A percentile compares a stretch with the other conserved stretches of the same genome.
Conservation (phyloP, 352 stramenopile genomes). For the Phytophthora aleatoria region DNA sequence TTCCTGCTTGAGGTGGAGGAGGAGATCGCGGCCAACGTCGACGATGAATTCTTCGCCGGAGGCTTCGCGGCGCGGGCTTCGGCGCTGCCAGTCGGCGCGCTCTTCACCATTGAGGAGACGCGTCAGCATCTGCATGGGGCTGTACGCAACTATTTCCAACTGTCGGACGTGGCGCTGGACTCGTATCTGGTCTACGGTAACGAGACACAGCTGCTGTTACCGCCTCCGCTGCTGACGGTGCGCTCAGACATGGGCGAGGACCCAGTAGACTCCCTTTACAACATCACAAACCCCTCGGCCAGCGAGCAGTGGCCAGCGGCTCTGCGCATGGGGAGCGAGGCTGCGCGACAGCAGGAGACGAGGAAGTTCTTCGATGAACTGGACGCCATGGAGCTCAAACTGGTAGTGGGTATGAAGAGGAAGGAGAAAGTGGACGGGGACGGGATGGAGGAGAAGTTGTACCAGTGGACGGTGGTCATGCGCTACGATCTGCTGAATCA, state of each 20-base stretch:
- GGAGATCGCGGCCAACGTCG: constrained; percentile 65
- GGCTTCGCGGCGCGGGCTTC: constrained; percentile 60
- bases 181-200: constrained; percentile 48
- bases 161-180: constrained; percentile 61
- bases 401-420: constrained; percentile 57
- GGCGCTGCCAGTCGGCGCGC: constrained; percentile 58
- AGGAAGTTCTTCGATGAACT: constrained; percentile 69
- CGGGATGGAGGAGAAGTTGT: constrained; percentile 33
- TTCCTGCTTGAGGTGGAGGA: constrained; percentile 73
- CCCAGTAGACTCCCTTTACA: constrained; percentile 40
- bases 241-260: constrained; percentile 38
- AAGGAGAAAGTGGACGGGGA: constrained; percentile 21
- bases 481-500: constrained; percentile 74
- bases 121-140: constrained; percentile 69
- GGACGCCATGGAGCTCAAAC: constrained; percentile 63
- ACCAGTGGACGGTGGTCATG: constrained; percentile 66
- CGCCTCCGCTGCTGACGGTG: constrained; percentile 56
- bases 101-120: constrained; percentile 79
- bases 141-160: constrained; percentile 63
- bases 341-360: constrained; percentile 35
- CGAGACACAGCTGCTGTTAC: constrained; percentile 32
- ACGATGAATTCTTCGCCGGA: constrained; percentile 63
- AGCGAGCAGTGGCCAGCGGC: constrained; percentile 56
- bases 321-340: constrained; percentile 36
- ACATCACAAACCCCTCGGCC: constrained; percentile 43